Base-by-base conservation (phyloP, 129 eudicot genomes). In the Centella asiatica region DNA sequence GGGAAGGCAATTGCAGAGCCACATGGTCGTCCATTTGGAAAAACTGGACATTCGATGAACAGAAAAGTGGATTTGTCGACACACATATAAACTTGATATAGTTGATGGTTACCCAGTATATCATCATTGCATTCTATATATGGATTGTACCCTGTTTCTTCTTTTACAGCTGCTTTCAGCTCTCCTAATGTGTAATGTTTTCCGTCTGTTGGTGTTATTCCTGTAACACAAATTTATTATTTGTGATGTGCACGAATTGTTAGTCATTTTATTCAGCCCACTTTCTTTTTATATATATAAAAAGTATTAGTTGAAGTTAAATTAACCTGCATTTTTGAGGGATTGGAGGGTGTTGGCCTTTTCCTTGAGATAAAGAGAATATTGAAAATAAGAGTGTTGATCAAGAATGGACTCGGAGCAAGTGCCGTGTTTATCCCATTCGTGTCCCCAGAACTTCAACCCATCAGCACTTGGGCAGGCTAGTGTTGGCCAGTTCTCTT, bases 81-180 rank as follows among this genome's bases (percentile, higher is more conserved):
- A 67, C 97, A 89, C 11, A 80, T 68, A 57, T 89, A 85, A 19
- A 89, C 74, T 72, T 89, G 95, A 67, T 74, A 89, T 14, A 89
- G 31, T 22, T 89, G 95, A 61, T 73, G 81, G 66, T 89, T 49
- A 49, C 88, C 83, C 2, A 71, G 42, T 20, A 72, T 58, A 65
- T 89, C 97, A 32, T 42, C 71, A 66, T 81, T 83, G 81, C 95
- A 87, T 46, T 86, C 95, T 40, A 86, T 67, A 22, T 18, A 83
- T 14, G 95, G 89, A 1, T 66, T 78, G 57, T 63, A 72, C 4
- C 95, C 95, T 4, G 76, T 69, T 22, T 32, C 74, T 45, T 75
- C 70, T 60, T 76, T 63, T 13, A 86, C 77, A 23, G 87, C 95
- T 39, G 68, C 74, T 70, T 86, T 83, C 0, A 86, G 74, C 48